Evolutionary conservation across 495 filamentous ascomycete species (phyloP).

Genomic region (Aspergillus panamensis): DNA sequence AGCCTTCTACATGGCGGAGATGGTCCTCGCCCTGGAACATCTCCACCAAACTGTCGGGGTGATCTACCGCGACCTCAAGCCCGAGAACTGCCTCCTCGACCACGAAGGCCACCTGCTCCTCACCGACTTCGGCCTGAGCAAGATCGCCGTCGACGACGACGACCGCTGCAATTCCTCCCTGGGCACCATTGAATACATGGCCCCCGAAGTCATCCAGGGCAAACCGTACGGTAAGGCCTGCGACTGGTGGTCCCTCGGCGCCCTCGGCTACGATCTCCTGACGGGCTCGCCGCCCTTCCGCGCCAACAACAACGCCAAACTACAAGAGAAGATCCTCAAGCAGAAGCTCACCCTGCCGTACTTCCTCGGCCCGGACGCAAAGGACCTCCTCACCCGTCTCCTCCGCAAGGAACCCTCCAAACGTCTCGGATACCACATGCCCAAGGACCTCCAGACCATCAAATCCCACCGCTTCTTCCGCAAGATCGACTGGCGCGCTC

Average conservation of each 20-base stretch:
- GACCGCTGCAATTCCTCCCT: slow-evolving; percentile 75
- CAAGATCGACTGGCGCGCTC: slow-evolving; percentile 85
- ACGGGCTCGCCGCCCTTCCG: slow-evolving; percentile 87
- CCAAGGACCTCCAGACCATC: slow-evolving; percentile 77
- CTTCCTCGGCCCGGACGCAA: slow-evolving; percentile 83
- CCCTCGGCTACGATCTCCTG: slow-evolving; percentile 85
- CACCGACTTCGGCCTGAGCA: slow-evolving; percentile 95
- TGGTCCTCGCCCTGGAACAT: slow-evolving; percentile 89
- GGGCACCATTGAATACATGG: slow-evolving; percentile 98
- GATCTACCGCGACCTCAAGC: slow-evolving; percentile 94
- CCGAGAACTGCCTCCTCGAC: slow-evolving; percentile 95
- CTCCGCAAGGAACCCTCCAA: slow-evolving; percentile 89
- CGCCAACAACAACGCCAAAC: slow-evolving; percentile 85
- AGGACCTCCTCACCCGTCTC: slow-evolving; percentile 84
- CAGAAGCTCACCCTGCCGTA: slow-evolving; percentile 84
- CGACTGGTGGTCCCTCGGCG: slow-evolving; percentile 98
- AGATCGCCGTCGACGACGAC: slow-evolving; percentile 81
- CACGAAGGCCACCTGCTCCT: slow-evolving; percentile 85
- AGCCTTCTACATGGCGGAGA: slow-evolving; percentile 97
- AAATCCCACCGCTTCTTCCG: slow-evolving; percentile 96
- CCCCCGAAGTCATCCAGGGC: slow-evolving; percentile 84
- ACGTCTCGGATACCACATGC: slow-evolving; percentile 81
- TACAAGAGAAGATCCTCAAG: slow-evolving; percentile 88
- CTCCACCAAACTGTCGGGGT: slow-evolving; percentile 89
- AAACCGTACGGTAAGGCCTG: slow-evolving; percentile 84